These are phyloP conservation scores for Cryptomeria japonica DNA, from an alignment of 75 land plant species.

Conservation along the genomic window DNA sequence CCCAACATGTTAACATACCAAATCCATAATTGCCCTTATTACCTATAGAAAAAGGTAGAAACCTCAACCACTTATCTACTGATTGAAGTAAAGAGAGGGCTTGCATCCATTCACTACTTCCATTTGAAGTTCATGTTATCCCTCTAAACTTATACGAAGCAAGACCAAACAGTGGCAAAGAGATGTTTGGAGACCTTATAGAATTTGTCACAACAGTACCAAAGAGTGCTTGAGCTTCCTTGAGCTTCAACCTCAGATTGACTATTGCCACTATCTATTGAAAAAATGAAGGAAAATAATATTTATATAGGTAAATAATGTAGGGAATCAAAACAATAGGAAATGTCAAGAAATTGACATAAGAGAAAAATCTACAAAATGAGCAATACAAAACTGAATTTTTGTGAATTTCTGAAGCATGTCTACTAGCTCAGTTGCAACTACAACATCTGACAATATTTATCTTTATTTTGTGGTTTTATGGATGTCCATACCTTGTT, in stretches of 20 bases:
- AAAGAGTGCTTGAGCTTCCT: neutral
- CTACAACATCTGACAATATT: too few species aligned
- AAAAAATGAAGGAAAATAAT: neutral
- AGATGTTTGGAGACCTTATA: conserved; percentile 27
- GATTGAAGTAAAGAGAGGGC: conserved; percentile 47
- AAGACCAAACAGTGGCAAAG: conserved; percentile 70
- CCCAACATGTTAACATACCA: too few species aligned
- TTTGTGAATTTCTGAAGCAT: too few species aligned
- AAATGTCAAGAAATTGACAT: neutral
- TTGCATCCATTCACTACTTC: conserved; percentile 37
- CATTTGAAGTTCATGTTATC: conserved; percentile 56
- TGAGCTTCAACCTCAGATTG: neutral
- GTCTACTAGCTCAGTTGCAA: too few species aligned
- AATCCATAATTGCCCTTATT: too few species aligned
- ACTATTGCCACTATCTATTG: conserved; percentile 1
- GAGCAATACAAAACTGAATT: neutral
- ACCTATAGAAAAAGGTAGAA: too few species aligned
- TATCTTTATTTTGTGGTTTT: too few species aligned
- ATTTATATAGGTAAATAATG: neutral
- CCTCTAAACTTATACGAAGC: conserved; percentile 76
- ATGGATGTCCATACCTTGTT: too few species aligned
- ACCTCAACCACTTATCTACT: conserved; percentile 65
- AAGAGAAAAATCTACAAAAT: conserved; percentile 1
- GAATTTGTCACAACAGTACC: conserved; percentile 4
- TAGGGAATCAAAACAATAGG: neutral